Conservation (phyloP, 108 stramenopile genomes). For the Pseudonitzschia multiseries region DNA sequence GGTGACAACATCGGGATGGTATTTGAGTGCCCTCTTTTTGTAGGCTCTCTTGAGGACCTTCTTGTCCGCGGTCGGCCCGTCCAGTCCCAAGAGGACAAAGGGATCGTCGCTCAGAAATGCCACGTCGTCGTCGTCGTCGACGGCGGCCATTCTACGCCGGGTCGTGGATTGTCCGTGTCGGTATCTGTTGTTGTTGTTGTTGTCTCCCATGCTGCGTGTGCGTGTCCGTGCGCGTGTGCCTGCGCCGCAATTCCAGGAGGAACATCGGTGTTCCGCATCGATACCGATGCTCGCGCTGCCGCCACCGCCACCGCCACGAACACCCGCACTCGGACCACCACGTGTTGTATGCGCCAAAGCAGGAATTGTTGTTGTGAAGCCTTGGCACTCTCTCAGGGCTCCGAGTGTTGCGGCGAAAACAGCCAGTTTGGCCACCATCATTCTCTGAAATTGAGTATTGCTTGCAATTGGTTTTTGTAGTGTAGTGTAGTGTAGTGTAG, state of each 20-base stretch:
- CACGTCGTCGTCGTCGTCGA: neutral
- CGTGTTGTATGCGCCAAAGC: neutral
- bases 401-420: neutral
- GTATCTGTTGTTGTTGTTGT: too few species aligned
- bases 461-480: neutral
- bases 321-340: neutral
- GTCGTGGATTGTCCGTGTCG: neutral
- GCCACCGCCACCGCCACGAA: too few species aligned
- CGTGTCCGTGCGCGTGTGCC: too few species aligned
- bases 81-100: conserved; percentile 41
- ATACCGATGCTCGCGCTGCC: too few species aligned
- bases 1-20: conserved; percentile 78
- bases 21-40: conserved; percentile 70
- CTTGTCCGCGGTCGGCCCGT: conserved; percentile 52
- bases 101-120: conserved; percentile 28
- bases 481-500: too few species aligned
- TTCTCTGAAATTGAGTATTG: neutral
- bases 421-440: neutral
- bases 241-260: too few species aligned
- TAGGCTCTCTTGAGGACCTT: conserved; percentile 81
- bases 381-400: neutral
- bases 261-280: too few species aligned
- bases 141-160: neutral
- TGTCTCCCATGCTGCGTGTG: too few species aligned
- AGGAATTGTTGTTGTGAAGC: neutral